Evolutionary conservation across 2,329 filamentous ascomycete species (phyloP).

Genomic region (Fusarium sp.): DNA sequence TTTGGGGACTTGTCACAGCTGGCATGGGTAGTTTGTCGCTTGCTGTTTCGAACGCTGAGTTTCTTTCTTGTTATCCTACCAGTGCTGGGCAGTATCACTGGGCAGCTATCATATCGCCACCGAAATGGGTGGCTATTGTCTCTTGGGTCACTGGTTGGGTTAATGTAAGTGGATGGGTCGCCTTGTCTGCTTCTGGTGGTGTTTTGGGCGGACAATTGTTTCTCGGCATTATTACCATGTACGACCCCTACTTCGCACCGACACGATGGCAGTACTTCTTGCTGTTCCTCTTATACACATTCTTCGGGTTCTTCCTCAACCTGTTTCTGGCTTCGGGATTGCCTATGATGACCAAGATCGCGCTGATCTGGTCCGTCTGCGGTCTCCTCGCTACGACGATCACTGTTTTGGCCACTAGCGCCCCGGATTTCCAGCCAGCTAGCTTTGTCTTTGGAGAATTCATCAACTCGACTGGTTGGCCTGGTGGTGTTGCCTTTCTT

Average conservation of each 20-base stretch:
- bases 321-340: neutral
- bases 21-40: neutral
- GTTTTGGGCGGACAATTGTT: neutral
- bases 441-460: neutral
- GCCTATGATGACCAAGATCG: neutral
- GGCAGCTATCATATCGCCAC: neutral
- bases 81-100: neutral
- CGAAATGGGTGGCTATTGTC: neutral
- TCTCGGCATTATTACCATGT: neutral
- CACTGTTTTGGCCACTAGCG: neutral
- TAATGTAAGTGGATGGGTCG: neutral
- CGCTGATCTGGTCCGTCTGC: neutral
- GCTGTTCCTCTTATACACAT: neutral
- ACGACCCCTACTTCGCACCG: neutral
- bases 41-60: neutral
- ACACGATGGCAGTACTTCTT: neutral
- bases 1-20: neutral
- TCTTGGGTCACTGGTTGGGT: neutral
- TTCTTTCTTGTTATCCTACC: neutral
- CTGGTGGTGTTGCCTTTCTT: neutral
- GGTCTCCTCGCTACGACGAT: neutral
- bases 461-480: neutral
- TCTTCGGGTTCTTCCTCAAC: accelerated
- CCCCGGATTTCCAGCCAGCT: neutral
- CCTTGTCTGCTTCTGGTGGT: neutral